phyloP scores from a whole-genome alignment of 1,284 basidiomycete genomes.

The Ustilago vetiveriae region DNA sequence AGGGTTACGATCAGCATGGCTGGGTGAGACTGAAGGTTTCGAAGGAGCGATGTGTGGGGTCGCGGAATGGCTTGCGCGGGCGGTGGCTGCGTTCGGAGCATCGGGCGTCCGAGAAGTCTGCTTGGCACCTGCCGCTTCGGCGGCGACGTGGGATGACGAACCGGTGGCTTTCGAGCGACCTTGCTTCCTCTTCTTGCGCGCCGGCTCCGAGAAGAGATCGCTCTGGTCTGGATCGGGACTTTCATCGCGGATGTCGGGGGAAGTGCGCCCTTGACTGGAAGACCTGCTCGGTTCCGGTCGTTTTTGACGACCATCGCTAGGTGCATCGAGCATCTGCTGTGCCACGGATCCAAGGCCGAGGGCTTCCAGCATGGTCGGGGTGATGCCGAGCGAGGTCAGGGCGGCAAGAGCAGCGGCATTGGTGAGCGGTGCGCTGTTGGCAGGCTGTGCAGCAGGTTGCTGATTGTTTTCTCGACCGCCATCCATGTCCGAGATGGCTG shows the following conservation, averaged over 20 bases:
- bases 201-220: conserved; percentile 21
- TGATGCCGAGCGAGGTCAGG: conserved; percentile 36
- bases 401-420: conserved; percentile 39
- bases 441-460: conserved; percentile 12
- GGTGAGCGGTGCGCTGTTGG: conserved; percentile 21
- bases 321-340: conserved; percentile 40
- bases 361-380: conserved; percentile 41
- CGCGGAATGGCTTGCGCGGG: conserved; percentile 3
- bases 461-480: conserved; percentile 3
- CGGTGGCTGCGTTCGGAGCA: not conserved
- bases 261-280: not conserved
- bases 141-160: conserved; percentile 4
- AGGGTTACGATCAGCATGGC: conserved; percentile 7
- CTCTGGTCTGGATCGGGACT: conserved; percentile 14
- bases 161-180: conserved; percentile 11
- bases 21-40: not conserved
- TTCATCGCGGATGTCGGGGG: conserved; percentile 18
- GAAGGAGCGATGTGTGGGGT: conserved; percentile 1
- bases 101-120: conserved; percentile 2
- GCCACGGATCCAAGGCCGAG: conserved; percentile 36
- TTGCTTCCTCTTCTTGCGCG: conserved; percentile 45
- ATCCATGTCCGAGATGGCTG: conserved; percentile 13
- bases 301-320: conserved; percentile 9
- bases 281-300: conserved; percentile 6
- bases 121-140: conserved; percentile 11